phyloP scores from a whole-genome alignment of 2,329 filamentous ascomycete species.

The Pseudofabraea citricarpa region DNA sequence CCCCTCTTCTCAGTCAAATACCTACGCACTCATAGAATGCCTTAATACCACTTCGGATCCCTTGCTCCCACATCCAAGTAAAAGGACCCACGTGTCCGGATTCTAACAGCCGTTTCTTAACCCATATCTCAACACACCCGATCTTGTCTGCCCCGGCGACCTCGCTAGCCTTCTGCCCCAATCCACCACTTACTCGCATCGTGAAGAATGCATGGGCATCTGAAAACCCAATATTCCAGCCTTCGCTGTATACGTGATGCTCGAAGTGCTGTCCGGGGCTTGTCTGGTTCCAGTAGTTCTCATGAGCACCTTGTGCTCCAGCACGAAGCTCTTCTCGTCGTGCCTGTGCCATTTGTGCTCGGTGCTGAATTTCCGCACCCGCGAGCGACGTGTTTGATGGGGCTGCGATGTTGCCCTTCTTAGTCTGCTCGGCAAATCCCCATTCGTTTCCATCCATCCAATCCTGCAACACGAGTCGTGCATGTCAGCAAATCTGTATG shows the following conservation, averaged over 20 bases:
- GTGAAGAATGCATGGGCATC: slow-evolving; percentile 49
- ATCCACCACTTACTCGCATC: slow-evolving; percentile 28
- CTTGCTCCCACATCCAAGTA: slow-evolving; percentile 36
- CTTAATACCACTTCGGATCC: slow-evolving; percentile 29
- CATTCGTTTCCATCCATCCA: slow-evolving; percentile 59
- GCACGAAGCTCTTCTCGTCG: slow-evolving; percentile 31
- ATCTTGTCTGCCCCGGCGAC: slow-evolving; percentile 42
- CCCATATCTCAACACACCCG: slow-evolving; percentile 53
- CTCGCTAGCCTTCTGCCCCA: slow-evolving; percentile 18
- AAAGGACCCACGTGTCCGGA: slow-evolving; percentile 39
- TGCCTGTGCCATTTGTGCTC: slow-evolving; percentile 34
- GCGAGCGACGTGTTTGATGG: slow-evolving; percentile 34
- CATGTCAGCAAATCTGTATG: neutral
- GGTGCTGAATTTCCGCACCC: slow-evolving; percentile 29
- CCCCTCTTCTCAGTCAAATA: slow-evolving; percentile 4
- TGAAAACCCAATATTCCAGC: slow-evolving; percentile 50
- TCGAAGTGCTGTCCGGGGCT: slow-evolving; percentile 41
- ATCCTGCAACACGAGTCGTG: slow-evolving; percentile 17
- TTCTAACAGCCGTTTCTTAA: slow-evolving; percentile 48
- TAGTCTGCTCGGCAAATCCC: slow-evolving; percentile 50
- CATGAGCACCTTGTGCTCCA: slow-evolving; percentile 37
- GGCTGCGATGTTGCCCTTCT: slow-evolving; percentile 36
- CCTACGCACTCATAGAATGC: slow-evolving; percentile 27
- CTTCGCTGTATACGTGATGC: slow-evolving; percentile 48
- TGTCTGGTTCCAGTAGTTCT: slow-evolving; percentile 43